phyloP scores from a whole-genome alignment of 768 basidiomycete genomes.

The Naganishia onofrii region DNA sequence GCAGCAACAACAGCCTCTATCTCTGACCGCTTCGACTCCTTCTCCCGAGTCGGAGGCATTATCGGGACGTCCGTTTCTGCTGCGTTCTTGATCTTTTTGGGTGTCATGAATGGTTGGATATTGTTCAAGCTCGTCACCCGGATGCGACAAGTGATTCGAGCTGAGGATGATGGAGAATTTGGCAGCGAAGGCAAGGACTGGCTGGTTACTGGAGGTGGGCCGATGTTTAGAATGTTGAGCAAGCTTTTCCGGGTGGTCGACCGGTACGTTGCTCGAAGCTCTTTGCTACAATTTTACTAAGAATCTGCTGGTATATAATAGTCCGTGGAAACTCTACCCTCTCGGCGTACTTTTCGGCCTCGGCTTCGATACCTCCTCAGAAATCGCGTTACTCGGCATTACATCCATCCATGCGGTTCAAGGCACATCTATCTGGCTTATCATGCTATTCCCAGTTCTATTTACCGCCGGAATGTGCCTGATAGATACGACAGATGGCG shows the following conservation, averaged over 20 bases:
- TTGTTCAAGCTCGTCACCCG: constrained; percentile 19
- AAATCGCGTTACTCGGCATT: constrained; percentile 30
- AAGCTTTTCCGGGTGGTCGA: constrained; percentile 28
- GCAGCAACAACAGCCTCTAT: constrained; percentile 26
- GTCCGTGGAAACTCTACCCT: constrained; percentile 31
- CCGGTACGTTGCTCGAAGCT: constrained; percentile 4
- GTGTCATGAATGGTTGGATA: constrained; percentile 25
- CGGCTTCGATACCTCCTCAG: constrained; percentile 32
- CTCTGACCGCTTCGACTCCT: constrained; percentile 17
- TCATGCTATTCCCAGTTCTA: constrained; percentile 24
- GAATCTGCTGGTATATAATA: background rate
- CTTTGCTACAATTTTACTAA: background rate
- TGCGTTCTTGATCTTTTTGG: constrained; percentile 27
- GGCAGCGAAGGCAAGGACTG: constrained; percentile 22
- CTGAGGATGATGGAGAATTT: constrained; percentile 13
- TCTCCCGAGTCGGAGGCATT: constrained; percentile 26
- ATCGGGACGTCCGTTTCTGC: constrained; percentile 28
- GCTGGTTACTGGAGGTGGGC: constrained; percentile 16
- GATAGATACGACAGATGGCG: constrained; percentile 27
- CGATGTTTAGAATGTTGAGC: constrained; percentile 23
- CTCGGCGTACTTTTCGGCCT: constrained; percentile 29
- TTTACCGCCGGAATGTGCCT: constrained; percentile 31
- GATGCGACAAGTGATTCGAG: constrained; percentile 9
- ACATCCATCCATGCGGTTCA: constrained; percentile 26
- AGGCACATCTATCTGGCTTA: constrained; percentile 32